Percentiles rank a stretch among this genome's conserved stretches.
Conservation (phyloP, 2,329 filamentous ascomycete genomes). For the Ophiostoma sp. region DNA sequence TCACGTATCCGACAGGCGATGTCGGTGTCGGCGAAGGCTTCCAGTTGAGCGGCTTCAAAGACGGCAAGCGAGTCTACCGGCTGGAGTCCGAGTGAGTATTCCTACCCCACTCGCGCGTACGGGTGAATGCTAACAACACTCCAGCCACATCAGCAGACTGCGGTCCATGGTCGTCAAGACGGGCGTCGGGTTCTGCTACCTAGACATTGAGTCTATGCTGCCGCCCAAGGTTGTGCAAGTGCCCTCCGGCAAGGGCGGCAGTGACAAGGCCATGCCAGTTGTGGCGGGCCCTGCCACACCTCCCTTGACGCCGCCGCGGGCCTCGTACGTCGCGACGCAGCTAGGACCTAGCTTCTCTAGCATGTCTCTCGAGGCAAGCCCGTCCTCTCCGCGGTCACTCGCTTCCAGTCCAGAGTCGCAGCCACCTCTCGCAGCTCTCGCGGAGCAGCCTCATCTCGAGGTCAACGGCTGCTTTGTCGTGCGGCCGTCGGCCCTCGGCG, state of each 20-base stretch:
- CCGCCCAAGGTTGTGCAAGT: constrained; percentile 19
- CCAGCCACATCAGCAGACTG: neutral
- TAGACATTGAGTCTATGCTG: constrained; percentile 19
- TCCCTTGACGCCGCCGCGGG: neutral
- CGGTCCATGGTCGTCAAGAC: constrained; percentile 20
- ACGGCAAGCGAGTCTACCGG: constrained; percentile 25
- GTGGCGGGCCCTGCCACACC: neutral
- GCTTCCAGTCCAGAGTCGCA: neutral
- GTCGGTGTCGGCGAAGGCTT: constrained; percentile 9
- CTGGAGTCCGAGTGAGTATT: constrained; percentile 16
- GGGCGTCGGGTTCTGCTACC: constrained; percentile 23
- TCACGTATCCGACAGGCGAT: constrained; percentile 18
- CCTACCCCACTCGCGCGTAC: neutral
- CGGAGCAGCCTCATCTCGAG: neutral
- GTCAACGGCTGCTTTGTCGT: constrained; percentile 41
- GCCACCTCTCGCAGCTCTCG: neutral
- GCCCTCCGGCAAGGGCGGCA: neutral
- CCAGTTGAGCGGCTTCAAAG: constrained; percentile 2
- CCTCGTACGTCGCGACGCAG: neutral
- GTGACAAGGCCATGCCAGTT: neutral
- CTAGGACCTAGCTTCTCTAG: neutral
- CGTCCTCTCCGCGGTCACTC: neutral
- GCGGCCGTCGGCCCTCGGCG: constrained; percentile 39
- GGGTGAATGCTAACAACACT: neutral
- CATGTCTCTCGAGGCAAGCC: neutral